Base-by-base conservation (phyloP, 2,329 filamentous ascomycete genomes). In the Venturia aucupariae region DNA sequence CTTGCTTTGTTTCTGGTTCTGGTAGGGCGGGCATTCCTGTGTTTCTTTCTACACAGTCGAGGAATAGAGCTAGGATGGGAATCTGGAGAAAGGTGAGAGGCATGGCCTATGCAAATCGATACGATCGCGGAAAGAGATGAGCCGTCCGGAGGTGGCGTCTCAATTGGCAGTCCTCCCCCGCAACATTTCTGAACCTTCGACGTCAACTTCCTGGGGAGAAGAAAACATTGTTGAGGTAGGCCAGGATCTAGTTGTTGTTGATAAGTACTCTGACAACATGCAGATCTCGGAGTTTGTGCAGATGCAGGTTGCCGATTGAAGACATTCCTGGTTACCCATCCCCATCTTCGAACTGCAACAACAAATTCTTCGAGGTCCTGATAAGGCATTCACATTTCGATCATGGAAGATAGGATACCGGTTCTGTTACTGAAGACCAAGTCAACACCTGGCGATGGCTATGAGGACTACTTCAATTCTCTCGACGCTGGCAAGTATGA, bases 391-490 rank as follows among this genome's bases (percentile, higher is more conserved):
- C 41, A 32, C 4, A 35, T 24, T n/a, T 61, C 51, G 71, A 27
- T 3, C 35, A 68, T 64, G 66, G 35, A 39, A 17, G 38, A 65
- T 17, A 71, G 74, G 60, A 72, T 73, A 32, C 87, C 89, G 1
- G 75, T 94, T 27, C 78, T 93, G 27, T 80, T 94, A 0, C 82
- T 94, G 64, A 94, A 94, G 75, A 93, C 90, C 2, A 87, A 83
- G 70, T 93, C 90, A 0, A 80, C 77, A 0, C 89, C 90, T 0
- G 80, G 77, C 55, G 90, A 94, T 72, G 82, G 83, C 10, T 94
- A 94, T 72, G 81, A 89, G 68, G 85, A 90, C 60, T 79, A 86
- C 55, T 88, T 92, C 71, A 77, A 79, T 51, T 72, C 72, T 44
- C 71, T 77, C 60, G 73, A 78, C 38, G 67, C 76, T 54, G 77